These are phyloP conservation scores for Ogataea nakhonphanomensis DNA, from an alignment of 805 yeast species.

Conservation along the genomic window DNA sequence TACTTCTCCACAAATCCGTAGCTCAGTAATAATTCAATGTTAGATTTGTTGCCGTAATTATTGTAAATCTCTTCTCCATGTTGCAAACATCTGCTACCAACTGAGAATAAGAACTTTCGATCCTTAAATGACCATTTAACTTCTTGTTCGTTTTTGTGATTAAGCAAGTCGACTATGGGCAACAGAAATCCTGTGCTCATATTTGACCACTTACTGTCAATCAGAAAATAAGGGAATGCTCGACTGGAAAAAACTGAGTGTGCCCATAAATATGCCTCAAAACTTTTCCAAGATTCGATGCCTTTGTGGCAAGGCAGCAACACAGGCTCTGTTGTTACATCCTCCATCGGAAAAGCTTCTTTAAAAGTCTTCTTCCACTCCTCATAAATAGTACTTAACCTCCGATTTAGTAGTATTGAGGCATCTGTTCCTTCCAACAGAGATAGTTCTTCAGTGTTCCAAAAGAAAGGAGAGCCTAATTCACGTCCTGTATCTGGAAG, in stretches of 20 bases:
- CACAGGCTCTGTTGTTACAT: constrained; percentile 18
- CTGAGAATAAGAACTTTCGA: constrained; percentile 35
- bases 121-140: constrained; percentile 55
- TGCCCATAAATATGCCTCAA: constrained; percentile 75
- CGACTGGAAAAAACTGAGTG: constrained; percentile 66
- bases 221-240: constrained; percentile 73
- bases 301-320: constrained; percentile 17
- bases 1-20: constrained; percentile 70
- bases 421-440: constrained; percentile 68
- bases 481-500: constrained; percentile 41
- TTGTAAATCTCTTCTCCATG: constrained; percentile 65
- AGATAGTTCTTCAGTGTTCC: constrained; percentile 51
- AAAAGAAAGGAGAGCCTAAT: constrained; percentile 63
- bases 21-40: constrained; percentile 61
- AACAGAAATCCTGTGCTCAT: constrained; percentile 56
- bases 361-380: constrained; percentile 51
- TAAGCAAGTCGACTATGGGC: constrained; percentile 77
- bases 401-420: constrained; percentile 48
- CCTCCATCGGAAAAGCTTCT: constrained; percentile 1
- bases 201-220: constrained; percentile 33
- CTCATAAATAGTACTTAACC: constrained; percentile 42
- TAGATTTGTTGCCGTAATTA: constrained; percentile 75
- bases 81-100: constrained; percentile 34
- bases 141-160: constrained; percentile 58
- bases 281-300: constrained; percentile 52